A percentile compares a stretch with the other conserved stretches of the same genome.
Conservation (phyloP, 1,284 basidiomycete genomes). For the Coniferiporia sulphurascens region DNA sequence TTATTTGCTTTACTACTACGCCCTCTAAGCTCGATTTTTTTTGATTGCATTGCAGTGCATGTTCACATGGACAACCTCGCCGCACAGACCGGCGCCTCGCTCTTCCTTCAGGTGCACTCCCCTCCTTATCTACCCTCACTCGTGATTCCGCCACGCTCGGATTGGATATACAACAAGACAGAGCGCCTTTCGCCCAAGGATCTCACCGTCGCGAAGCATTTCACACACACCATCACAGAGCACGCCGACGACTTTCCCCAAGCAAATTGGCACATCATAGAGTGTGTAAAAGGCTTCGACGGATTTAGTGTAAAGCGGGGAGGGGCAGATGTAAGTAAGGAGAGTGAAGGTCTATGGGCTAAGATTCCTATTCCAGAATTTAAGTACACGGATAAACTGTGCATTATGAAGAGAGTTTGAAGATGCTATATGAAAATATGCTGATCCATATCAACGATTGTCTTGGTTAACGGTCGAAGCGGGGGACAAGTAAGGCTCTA, state of each 20-base stretch:
- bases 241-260: conserved; percentile 18
- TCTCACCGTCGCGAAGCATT: conserved; percentile 34
- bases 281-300: conserved; percentile 44
- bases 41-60: conserved; percentile 35
- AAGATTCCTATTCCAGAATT: conserved; percentile 34
- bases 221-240: conserved; percentile 64
- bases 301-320: conserved; percentile 36
- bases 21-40: background rate
- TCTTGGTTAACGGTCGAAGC: no score
- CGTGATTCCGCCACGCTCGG: conserved; percentile 15
- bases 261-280: conserved; percentile 36
- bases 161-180: conserved; percentile 77
- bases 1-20: background rate
- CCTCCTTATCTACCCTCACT: conserved; percentile 48
- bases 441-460: background rate
- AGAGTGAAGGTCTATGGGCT: conserved; percentile 23
- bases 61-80: conserved; percentile 81
- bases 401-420: conserved; percentile 39
- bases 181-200: conserved; percentile 50
- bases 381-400: conserved; percentile 42
- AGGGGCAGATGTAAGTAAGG: background rate
- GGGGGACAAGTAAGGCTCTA: background rate
- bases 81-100: conserved; percentile 86
- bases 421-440: background rate
- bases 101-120: conserved; percentile 75